A percentile compares a stretch with the other conserved stretches of the same genome.
phyloP scores from a whole-genome alignment of 768 basidiomycete species.

The Leccinum aurantiacum region DNA sequence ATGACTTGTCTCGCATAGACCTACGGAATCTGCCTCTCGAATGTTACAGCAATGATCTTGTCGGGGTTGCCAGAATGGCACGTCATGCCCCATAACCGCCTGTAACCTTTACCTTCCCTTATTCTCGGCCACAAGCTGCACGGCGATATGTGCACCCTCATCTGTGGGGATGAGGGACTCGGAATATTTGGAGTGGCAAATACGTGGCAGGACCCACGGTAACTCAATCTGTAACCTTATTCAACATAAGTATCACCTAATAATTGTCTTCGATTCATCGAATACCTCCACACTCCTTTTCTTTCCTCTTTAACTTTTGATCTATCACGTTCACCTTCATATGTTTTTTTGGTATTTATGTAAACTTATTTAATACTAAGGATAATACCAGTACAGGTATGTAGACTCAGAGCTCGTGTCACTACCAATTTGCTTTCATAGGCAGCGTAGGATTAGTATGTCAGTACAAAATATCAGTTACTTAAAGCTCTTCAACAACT shows the following conservation, averaged over 20 bases:
- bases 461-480: conserved; percentile 1
- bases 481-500: conserved; percentile 21
- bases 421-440: background rate
- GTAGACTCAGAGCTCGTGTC: background rate
- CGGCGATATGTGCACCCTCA: background rate
- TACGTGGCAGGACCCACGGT: too few relatives aligned
- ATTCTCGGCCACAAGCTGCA: too few relatives aligned
- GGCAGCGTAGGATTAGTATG: background rate
- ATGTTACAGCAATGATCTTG: background rate
- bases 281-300: background rate
- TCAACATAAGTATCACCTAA: too few relatives aligned
- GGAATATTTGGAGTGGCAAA: background rate
- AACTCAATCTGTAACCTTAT: too few relatives aligned
- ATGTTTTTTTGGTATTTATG: too few relatives aligned
- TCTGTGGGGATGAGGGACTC: background rate
- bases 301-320: background rate
- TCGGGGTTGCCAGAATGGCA: background rate
- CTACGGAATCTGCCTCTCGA: background rate
- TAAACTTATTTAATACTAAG: too few relatives aligned
- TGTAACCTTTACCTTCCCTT: background rate
- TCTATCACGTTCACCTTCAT: too few relatives aligned
- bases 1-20: background rate
- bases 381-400: background rate
- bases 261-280: too few relatives aligned
- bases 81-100: background rate